Conservation (phyloP, 768 basidiomycete genomes). For the Lactifluus echinatus region DNA sequence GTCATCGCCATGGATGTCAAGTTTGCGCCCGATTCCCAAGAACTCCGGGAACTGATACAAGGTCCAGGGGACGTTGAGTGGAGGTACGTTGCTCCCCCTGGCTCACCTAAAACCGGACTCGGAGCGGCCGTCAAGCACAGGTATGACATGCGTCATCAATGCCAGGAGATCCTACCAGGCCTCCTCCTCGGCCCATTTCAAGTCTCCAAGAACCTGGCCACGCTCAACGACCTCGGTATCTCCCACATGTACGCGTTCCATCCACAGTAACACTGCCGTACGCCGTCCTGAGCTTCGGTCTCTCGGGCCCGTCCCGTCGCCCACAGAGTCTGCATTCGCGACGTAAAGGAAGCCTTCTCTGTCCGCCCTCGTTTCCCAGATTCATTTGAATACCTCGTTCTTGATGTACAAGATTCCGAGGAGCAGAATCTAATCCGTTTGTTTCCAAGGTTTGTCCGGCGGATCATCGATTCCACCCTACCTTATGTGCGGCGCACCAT, state of each 20-base stretch:
- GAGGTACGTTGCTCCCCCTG: slow-evolving; percentile 42
- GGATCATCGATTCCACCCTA: not conserved
- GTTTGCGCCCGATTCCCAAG: slow-evolving; percentile 13
- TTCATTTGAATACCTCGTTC: slow-evolving; percentile 64
- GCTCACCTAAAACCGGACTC: not conserved
- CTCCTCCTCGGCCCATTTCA: slow-evolving; percentile 83
- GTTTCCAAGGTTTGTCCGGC: slow-evolving; percentile 62
- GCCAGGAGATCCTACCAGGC: slow-evolving; percentile 82
- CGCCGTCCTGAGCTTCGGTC: not conserved
- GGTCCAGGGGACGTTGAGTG: slow-evolving; percentile 80
- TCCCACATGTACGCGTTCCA: slow-evolving; percentile 69
- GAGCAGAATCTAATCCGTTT: slow-evolving; percentile 91
- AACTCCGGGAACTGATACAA: slow-evolving; percentile 55
- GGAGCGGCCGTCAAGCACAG: slow-evolving; percentile 30
- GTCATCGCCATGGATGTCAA: not conserved
- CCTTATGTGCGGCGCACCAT: not conserved
- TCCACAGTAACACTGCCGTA: slow-evolving; percentile 4
- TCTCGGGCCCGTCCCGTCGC: not conserved
- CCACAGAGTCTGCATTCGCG: slow-evolving; percentile 76
- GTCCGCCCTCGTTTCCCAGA: slow-evolving; percentile 80
- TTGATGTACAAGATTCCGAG: slow-evolving; percentile 87
- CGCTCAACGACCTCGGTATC: slow-evolving; percentile 53
- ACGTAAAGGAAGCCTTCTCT: slow-evolving; percentile 84
- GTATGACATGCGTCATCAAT: slow-evolving; percentile 94
- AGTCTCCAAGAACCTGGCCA: slow-evolving; percentile 73